Base-by-base conservation (phyloP, 805 yeast species). In the Starmerella bacillaris region DNA sequence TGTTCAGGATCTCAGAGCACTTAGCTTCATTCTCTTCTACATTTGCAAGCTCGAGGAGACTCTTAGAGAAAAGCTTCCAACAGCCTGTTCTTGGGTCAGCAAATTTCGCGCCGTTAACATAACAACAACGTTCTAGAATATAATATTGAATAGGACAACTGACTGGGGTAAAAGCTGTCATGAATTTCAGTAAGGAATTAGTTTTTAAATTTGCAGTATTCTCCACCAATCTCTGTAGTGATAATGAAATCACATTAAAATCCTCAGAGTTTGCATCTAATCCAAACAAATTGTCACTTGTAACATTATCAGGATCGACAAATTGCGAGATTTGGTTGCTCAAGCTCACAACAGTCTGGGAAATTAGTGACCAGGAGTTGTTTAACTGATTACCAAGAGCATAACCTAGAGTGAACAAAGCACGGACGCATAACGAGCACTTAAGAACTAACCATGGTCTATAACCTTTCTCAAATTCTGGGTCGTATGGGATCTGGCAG, bases 381-480 rank as follows among this genome's bases (percentile, higher is more conserved):
- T 66, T 67, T 12, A 86, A 60, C 1, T 72, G 67, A 1, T 84
- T 68, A 0, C 94, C 95, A n/a, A 86, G 55, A 0, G 94, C 78
- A 3, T 74, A 65, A 0, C 86, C 83, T 33, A 86, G 59, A 40
- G 80, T 78, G 3, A 74, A 59, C 26, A 86, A 54, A 0, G 93
- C 94, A 33, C 94, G 62, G 27, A 82, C 68, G 44, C 93, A 72
- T 7, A 74, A 64, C 1, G 79, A 64, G 41, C 79, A 82, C 36
- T 92, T 65, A 1, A 78, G 63, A 39, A 73, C 70, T 30, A 78
- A 33, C 37, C 33, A 31, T 16, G 38, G 30, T 19, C 32, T 18
- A 15, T 27, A 16, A 2, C 12, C n/a, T n/a, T n/a, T n/a, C n/a
- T n/a, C n/a, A n/a, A n/a, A n/a, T 7, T 30, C 40, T 3, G 20